phyloP scores from a whole-genome alignment of 169 alveolate species.

The Plasmodium reichenowi region DNA sequence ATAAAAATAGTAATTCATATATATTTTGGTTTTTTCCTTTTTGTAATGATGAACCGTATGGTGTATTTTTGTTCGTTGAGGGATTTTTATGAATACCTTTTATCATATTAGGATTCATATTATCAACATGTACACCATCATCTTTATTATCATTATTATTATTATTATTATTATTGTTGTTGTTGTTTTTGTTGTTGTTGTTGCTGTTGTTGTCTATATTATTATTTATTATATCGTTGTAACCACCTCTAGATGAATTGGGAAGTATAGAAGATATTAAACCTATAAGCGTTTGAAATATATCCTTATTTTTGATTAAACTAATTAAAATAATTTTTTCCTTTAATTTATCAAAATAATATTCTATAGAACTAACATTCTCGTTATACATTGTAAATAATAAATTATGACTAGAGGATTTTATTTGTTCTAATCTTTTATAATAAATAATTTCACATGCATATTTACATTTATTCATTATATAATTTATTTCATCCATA shows the following conservation, averaged over 20 bases:
- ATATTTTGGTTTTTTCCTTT: conserved; percentile 9
- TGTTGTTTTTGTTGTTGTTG: no score
- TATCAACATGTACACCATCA: no score
- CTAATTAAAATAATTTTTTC: conserved; percentile 60
- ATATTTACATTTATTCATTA: conserved; percentile 70
- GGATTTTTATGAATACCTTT: not conserved
- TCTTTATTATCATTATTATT: no score
- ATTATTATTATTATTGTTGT: no score
- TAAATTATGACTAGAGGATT: conserved; percentile 33
- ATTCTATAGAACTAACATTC: conserved; percentile 67
- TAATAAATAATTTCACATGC: conserved; percentile 69
- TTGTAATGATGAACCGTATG: no score
- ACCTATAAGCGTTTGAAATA: conserved; percentile 25
- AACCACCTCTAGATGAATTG: conserved; percentile 5
- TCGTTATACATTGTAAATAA: conserved; percentile 71
- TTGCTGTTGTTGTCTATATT: no score
- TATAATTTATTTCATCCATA: conserved; percentile 21
- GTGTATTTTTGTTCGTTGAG: no score
- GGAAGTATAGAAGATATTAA: conserved; percentile 63
- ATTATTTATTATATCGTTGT: no score
- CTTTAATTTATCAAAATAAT: conserved; percentile 69
- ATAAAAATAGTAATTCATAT: conserved; percentile 27
- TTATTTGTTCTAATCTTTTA: conserved; percentile 56
- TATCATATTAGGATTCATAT: not conserved
- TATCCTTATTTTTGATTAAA: conserved; percentile 42